Evolutionary conservation across 1,139 yeast species (phyloP).

Genomic region (Pichia norvegensis): DNA sequence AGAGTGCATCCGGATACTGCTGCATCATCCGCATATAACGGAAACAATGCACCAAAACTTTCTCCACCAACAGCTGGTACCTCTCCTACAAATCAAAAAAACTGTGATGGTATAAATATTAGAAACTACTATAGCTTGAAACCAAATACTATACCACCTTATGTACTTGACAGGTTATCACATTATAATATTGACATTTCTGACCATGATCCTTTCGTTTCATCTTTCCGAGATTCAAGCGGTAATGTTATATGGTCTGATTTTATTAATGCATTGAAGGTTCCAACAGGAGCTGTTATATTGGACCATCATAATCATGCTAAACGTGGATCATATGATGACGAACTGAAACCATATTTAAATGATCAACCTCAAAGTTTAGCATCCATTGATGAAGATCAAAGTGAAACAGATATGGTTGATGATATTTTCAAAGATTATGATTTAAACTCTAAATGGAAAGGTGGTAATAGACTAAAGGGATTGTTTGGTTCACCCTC

Average conservation of each 20-base stretch:
- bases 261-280: slow-evolving; percentile 21
- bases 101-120: neutral
- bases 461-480: slow-evolving; percentile 58
- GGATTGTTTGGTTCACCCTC: slow-evolving; percentile 41
- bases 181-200: slow-evolving; percentile 27
- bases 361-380: neutral
- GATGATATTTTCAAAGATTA: slow-evolving; percentile 13
- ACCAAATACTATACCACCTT: slow-evolving; percentile 38
- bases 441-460: slow-evolving; percentile 49
- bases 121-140: slow-evolving; percentile 7
- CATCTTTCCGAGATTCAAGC: slow-evolving; percentile 18
- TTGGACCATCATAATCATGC: neutral
- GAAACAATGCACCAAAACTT: neutral
- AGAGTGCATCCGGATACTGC: neutral
- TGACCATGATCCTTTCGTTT: slow-evolving; percentile 23
- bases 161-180: slow-evolving; percentile 49
- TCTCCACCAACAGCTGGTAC: neutral
- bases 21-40: neutral
- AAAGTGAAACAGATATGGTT: neutral
- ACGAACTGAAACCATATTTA: neutral
- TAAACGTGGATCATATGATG: neutral
- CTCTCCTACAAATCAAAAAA: neutral
- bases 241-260: slow-evolving; percentile 22
- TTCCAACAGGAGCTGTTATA: slow-evolving; percentile 1
- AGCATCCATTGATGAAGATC: neutral